Conservation (phyloP, 2,329 filamentous ascomycete species). For the Anthostomella pinea region DNA sequence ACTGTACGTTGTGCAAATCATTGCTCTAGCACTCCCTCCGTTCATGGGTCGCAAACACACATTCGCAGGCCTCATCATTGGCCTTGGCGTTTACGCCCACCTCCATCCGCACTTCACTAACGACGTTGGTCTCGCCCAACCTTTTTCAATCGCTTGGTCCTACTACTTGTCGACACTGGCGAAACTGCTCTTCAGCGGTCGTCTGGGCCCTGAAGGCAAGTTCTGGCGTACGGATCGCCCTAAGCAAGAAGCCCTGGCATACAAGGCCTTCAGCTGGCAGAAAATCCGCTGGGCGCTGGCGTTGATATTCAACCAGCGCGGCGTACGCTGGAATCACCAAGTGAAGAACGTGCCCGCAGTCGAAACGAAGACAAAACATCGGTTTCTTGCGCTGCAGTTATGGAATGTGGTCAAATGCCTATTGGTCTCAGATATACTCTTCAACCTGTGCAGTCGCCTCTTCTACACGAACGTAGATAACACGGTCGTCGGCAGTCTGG, state of each 20-base stretch:
- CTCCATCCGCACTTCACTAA: slow-evolving; percentile 3
- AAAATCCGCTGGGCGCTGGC: slow-evolving; percentile 4
- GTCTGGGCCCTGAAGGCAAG: too few relatives aligned
- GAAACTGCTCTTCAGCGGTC: slow-evolving; percentile 1
- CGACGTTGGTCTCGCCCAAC: neutral
- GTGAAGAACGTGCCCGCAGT: slow-evolving; percentile 5
- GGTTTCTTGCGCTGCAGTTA: too few relatives aligned
- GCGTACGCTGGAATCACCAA: slow-evolving; percentile 6
- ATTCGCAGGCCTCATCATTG: too few relatives aligned
- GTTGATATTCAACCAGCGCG: slow-evolving; percentile 3
- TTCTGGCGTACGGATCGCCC: too few relatives aligned
- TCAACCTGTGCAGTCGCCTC: neutral
- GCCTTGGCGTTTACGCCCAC: neutral
- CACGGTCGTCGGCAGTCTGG: neutral
- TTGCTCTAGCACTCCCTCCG: too few relatives aligned
- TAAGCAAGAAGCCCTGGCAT: neutral
- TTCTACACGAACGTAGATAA: slow-evolving; percentile 1
- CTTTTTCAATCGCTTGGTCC: too few relatives aligned
- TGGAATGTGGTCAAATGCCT: neutral
- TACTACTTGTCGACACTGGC: neutral
- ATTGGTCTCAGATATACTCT: neutral
- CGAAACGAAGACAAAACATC: too few relatives aligned
- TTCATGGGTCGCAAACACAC: too few relatives aligned
- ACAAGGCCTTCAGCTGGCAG: neutral
- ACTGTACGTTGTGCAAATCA: neutral